Percentiles rank a stretch among this genome's conserved stretches.
Evolutionary conservation across 768 basidiomycete genomes (phyloP).

Genomic region (Boletus reticulatus): DNA sequence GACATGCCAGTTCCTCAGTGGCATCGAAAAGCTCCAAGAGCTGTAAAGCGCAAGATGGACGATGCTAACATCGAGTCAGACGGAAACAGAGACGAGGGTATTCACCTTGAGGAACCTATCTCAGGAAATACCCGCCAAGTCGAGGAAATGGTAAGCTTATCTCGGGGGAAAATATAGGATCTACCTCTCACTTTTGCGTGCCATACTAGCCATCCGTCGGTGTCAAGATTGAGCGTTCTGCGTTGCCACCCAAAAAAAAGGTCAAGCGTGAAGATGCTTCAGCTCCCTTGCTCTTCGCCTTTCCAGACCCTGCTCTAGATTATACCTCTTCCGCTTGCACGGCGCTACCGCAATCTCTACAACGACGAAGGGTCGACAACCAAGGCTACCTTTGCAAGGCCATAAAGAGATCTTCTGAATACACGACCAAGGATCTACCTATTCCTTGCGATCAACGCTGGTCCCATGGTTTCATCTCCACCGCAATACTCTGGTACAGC

Average conservation of each 20-base stretch:
- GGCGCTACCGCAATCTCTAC: not conserved
- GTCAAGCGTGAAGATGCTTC: not conserved
- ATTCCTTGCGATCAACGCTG: conserved; percentile 3
- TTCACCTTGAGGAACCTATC: not conserved
- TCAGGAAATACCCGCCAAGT: no score
- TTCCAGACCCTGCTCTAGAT: no score
- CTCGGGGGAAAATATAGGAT: not conserved
- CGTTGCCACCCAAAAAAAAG: not conserved
- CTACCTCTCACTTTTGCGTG: not conserved
- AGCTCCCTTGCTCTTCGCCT: not conserved
- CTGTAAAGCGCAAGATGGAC: not conserved
- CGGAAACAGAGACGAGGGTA: not conserved
- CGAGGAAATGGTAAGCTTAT: not conserved
- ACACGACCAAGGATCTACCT: not conserved
- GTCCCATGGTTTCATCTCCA: conserved; percentile 4
- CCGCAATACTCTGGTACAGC: conserved; percentile 5
- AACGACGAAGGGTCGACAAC: not conserved
- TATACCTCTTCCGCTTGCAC: not conserved
- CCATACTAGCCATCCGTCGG: not conserved
- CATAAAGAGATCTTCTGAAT: not conserved
- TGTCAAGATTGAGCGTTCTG: no score
- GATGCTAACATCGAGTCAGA: not conserved
- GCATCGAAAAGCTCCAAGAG: not conserved
- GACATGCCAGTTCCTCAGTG: not conserved
- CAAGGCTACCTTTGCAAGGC: not conserved